A percentile compares a stretch with the other conserved stretches of the same genome.
Evolutionary conservation across 768 basidiomycete genomes (phyloP).

Genomic region (Pleurotus ostreatus): DNA sequence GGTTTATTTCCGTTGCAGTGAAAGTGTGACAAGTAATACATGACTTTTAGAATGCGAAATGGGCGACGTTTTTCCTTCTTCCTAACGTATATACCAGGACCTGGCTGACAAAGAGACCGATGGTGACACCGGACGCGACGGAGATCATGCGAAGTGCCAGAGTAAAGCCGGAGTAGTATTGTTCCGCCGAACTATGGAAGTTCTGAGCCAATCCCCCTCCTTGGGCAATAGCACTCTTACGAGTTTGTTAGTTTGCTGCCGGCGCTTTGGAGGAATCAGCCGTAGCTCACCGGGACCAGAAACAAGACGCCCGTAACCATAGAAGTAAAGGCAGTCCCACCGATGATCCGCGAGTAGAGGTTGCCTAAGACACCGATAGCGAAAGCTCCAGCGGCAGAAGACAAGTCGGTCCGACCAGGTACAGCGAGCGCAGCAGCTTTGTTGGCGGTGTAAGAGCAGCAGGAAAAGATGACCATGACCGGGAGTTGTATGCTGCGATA

Average conservation of each 20-base stretch:
- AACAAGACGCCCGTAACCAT: slow-evolving; percentile 96
- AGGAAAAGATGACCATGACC: slow-evolving; percentile 77
- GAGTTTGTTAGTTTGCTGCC: neutral
- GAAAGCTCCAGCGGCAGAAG: slow-evolving; percentile 76
- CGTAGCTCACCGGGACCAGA: slow-evolving; percentile 70
- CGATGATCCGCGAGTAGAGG: slow-evolving; percentile 68
- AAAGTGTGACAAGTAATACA: too few relatives aligned
- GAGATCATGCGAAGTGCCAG: slow-evolving; percentile 81
- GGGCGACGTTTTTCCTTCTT: slow-evolving; percentile 63
- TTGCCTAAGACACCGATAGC: slow-evolving; percentile 79
- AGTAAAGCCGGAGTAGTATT: slow-evolving; percentile 75
- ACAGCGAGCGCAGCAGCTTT: slow-evolving; percentile 56
- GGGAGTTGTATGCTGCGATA: slow-evolving; percentile 66
- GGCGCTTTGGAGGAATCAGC: neutral
- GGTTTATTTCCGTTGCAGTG: neutral
- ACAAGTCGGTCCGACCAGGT: slow-evolving; percentile 66
- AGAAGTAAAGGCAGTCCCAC: slow-evolving; percentile 82
- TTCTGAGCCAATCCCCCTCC: slow-evolving; percentile 66
- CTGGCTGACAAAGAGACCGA: slow-evolving; percentile 80
- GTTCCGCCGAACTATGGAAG: slow-evolving; percentile 56
- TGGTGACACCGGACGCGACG: slow-evolving; percentile 81
- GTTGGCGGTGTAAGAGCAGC: slow-evolving; percentile 70
- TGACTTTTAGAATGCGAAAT: slow-evolving; percentile 63
- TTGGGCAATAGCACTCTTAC: slow-evolving; percentile 71
- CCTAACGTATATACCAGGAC: slow-evolving; percentile 77